phyloP scores from a whole-genome alignment of 1,284 basidiomycete species.

The Ceratobasidium sp. region DNA sequence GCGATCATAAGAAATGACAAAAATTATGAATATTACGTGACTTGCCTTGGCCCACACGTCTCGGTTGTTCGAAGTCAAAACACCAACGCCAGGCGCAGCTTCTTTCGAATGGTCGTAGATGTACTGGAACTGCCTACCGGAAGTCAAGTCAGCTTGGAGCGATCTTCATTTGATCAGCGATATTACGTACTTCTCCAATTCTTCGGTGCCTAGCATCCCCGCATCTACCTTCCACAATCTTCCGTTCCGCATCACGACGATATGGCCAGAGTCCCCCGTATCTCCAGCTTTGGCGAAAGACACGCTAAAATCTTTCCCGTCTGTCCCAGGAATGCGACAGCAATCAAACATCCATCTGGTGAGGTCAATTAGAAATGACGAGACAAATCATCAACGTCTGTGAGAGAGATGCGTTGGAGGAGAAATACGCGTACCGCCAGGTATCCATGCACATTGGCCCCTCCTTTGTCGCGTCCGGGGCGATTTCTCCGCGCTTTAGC shows the following conservation, averaged over 20 bases:
- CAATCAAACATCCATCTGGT: slow-evolving; percentile 91
- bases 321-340: slow-evolving; percentile 76
- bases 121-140: slow-evolving; percentile 69
- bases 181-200: slow-evolving; percentile 66
- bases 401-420: neutral
- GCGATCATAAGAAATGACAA: neutral
- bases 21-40: neutral
- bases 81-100: slow-evolving; percentile 76
- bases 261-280: slow-evolving; percentile 70
- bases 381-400: neutral
- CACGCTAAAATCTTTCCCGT: slow-evolving; percentile 77
- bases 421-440: slow-evolving; percentile 62
- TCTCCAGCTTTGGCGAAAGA: slow-evolving; percentile 70
- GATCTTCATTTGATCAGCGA: neutral
- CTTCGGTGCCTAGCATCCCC: slow-evolving; percentile 68
- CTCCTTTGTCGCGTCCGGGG: slow-evolving; percentile 76
- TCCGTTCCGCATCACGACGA: slow-evolving; percentile 79
- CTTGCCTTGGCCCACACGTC: slow-evolving; percentile 83
- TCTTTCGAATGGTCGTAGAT: slow-evolving; percentile 70
- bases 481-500: slow-evolving; percentile 68
- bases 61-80: slow-evolving; percentile 77
- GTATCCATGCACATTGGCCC: slow-evolving; percentile 86
- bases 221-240: slow-evolving; percentile 77
- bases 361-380: neutral
- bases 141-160: neutral